Base-by-base conservation (phyloP, 139 green algal species). In the Micractinium sp. region DNA sequence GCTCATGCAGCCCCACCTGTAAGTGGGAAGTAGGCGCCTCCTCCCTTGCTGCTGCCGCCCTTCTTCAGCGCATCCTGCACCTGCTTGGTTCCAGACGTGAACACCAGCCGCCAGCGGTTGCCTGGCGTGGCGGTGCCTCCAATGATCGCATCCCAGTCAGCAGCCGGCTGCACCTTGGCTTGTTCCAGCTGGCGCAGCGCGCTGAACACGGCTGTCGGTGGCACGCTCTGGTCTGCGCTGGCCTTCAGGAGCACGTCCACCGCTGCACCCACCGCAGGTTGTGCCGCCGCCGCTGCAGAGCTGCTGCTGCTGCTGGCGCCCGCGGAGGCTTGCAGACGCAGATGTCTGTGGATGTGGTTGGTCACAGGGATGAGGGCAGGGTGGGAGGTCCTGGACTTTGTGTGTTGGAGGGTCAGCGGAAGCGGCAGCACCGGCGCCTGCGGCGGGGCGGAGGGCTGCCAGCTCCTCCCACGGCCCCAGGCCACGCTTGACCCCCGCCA, bases 21-120 rank as follows among this genome's bases (percentile, higher is more conserved):
- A 9, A 94, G 27, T 15, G 92, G 92, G 63, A 94, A 92, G 82
- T 94, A 94, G 13, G 69, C n/a, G 27, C 92, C 92, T 19, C 82
- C 73, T 29, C 91, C 91, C 61, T 92, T 73, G n/a, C 91, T 90
- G 41, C 90, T 73, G n/a, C 47, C 85, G 41, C 39, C 33, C 12
- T 60, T 69, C 82, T 93, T 93, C 33, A 91, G 53, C 3, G 89
- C 89, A 25, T 82, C 67, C 47, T 82, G 39, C 36, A 89, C 60
- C 69, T 73, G 19, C 47, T 90, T 90, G 29, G 82, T 87, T 53
- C 92, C 92, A 12, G 82, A 78, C 20, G 92, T 94, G 60, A 93
- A 94, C 16, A 94, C 87, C 18, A 94, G 89, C 29, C 82, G 82
- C 92, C 92, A 94, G 33, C 90, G 80, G 56, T 85, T 90, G 22